These are phyloP conservation scores for Leptographium flavum DNA, from an alignment of 2,329 filamentous ascomycete species.

Conservation along the genomic window DNA sequence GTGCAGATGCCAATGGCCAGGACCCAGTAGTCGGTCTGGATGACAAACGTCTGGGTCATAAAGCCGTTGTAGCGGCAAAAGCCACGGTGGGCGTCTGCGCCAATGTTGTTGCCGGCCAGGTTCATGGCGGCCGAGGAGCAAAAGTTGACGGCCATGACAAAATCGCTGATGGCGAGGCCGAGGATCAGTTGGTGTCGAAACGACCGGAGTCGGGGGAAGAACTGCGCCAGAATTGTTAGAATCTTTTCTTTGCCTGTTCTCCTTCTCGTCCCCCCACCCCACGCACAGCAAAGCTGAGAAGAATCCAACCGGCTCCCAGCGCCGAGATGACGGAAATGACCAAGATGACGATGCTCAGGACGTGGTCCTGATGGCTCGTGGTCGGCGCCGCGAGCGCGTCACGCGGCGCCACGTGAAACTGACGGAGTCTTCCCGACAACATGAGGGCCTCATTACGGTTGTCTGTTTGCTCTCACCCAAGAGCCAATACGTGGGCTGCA, in stretches of 20 bases:
- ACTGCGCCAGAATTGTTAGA: no score
- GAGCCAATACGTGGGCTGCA: no score
- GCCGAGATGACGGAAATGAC: background rate
- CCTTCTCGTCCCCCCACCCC: no score
- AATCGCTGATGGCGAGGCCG: background rate
- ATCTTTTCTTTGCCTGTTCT: no score
- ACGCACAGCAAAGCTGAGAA: background rate
- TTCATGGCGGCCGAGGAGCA: background rate
- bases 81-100: background rate
- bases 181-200: background rate
- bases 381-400: background rate
- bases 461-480: no score
- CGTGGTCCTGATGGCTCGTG: background rate
- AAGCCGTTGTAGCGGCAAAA: constrained; percentile 1
- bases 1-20: background rate
- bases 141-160: constrained; percentile 1
- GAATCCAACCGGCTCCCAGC: background rate
- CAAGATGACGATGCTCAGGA: background rate
- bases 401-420: no score
- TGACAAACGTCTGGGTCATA: background rate
- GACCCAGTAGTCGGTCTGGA: constrained; percentile 1
- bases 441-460: no score
- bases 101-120: background rate
- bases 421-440: no score
- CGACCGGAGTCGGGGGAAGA: background rate